These are phyloP conservation scores for Ophiosphaerella herpotricha DNA, from an alignment of 2,329 filamentous ascomycete species.

Conservation along the genomic window DNA sequence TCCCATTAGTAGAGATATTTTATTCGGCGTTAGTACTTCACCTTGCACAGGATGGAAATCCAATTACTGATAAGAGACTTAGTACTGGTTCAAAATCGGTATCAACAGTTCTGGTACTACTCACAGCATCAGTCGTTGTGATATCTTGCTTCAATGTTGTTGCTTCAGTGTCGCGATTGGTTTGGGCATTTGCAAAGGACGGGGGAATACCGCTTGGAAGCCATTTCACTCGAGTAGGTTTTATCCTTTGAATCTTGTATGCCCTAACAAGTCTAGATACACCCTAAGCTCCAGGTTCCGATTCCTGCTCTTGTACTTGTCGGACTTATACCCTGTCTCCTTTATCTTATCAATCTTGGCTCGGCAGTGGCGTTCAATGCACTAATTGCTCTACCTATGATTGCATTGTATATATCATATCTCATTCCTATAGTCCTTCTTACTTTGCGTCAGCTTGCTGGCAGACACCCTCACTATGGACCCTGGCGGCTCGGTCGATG, in stretches of 20 bases:
- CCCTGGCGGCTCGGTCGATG: conserved; percentile 42
- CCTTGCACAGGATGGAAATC: no score
- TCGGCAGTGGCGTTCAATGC: conserved; percentile 45
- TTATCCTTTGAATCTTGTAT: neutral
- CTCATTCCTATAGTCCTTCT: conserved; percentile 32
- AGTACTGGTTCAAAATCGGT: conserved; percentile 26
- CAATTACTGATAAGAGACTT: no score
- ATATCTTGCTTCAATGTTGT: conserved; percentile 38
- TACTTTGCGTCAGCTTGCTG: conserved; percentile 16
- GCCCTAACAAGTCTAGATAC: conserved; percentile 14
- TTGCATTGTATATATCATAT: conserved; percentile 32
- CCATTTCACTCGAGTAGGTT: conserved; percentile 20
- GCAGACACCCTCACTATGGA: conserved; percentile 13
- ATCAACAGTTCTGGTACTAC: conserved; percentile 16
- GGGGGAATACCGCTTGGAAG: conserved; percentile 24
- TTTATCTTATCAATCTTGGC: conserved; percentile 50
- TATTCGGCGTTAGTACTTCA: conserved; percentile 18
- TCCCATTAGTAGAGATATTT: conserved; percentile 44
- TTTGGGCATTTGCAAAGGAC: conserved; percentile 34
- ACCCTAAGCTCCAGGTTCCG: conserved; percentile 19
- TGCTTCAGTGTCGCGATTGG: conserved; percentile 26
- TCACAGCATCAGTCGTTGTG: conserved; percentile 16
- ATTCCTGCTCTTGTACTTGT: conserved; percentile 30
- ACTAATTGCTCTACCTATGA: conserved; percentile 36
- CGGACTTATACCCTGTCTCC: conserved; percentile 33